Base-by-base conservation (phyloP, 768 basidiomycete genomes). In the Boletus sp. region DNA sequence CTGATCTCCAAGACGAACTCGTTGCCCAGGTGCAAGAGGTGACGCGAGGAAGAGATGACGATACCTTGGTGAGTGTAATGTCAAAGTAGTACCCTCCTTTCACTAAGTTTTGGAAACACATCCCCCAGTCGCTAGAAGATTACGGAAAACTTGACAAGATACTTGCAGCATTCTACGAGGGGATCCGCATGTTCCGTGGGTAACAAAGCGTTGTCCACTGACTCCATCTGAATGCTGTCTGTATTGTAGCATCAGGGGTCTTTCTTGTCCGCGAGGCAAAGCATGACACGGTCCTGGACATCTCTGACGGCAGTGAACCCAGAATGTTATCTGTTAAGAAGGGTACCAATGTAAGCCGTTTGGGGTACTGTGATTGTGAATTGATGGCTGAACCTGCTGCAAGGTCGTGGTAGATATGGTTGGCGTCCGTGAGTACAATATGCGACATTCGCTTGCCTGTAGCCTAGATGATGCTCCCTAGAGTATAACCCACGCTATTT, bases 401-500 rank as follows among this genome's bases (percentile, higher is more conserved):
- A 30, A 67, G 57, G 49, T 71, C 17, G 24, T 68, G 10, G 65
- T 74, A 15, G 72, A 76, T 53, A 61, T 75, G 54, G 41, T 69
- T 52, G 69, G 68, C 40, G 50, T 68, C 47, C 63, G 72, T 69
- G 50, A 56, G 72, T 59, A 45, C 42, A 37, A 32, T 29, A 4
- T 6, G 17, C 40, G 20, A 5, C 20, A 7, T 36, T 37, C 37
- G 15, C 20, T 28, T 18, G 47, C 29, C n/a, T 29, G 17, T 40
- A 35, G 14, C 41, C 12, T 12, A 10, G 39, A 48, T 54, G 41
- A 60, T 46, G n/a, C 12, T 56, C 28, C 39, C n/a, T 56, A 77
- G 78, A 76, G 41, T 71, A 76, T 60, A 72, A 76, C 55, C 65
- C 71, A 4, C 63, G 65, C 8, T 66, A 73, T 52, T 77, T 76